Base-by-base conservation (phyloP, 1,139 yeast species). In the Yamadazyma atmosphaerica region DNA sequence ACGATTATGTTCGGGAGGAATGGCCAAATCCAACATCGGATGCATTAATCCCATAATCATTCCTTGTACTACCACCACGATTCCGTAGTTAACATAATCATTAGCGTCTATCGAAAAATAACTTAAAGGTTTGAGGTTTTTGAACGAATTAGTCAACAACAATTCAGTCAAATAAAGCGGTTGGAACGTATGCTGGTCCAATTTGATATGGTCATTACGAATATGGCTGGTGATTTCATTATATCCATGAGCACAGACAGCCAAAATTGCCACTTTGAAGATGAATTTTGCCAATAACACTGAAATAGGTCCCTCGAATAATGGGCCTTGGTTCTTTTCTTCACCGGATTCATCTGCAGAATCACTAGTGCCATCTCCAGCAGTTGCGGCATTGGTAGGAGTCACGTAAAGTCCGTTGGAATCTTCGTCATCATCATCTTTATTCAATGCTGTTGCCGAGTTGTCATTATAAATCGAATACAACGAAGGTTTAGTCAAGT, bases 31-130 rank as follows among this genome's bases (percentile, higher is more conserved):
- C 51, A 83, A 60, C 1, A 79, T 40, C 9, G 95, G 92, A 34
- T 83, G 75, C 25, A 81, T 52, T 11, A 72, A 54, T 6, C 94
- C 90, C 62, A 86, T 72, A 11, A 79, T 47, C 23, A 83, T 56
- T 1, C 95, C 95, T 50, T 82, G 73, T 15, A 68, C 35, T 9
- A 59, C 40, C 39, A 68, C 56, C 6, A 68, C 64, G 10, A 65
- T 39, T 1, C 52, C 40, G 10, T 50, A 48, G 44, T 69, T 49
- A 2, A 29, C n/a, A 4, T 13, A n/a, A 10, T 34, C 30, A 32
- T 38, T 33, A 13, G 19, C 28, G 11, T 36, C 22, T 14, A 36
- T 21, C 13, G 32, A 32, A 4, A 48, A 13, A 10, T 34, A 16
- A 4, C 44, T 10, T 29, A 57, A 52, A 6, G 65, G 58, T 44